Percentiles rank a stretch among this genome's conserved stretches.
phyloP scores from a whole-genome alignment of 331 rosid genomes.

The Cydonia oblonga region DNA sequence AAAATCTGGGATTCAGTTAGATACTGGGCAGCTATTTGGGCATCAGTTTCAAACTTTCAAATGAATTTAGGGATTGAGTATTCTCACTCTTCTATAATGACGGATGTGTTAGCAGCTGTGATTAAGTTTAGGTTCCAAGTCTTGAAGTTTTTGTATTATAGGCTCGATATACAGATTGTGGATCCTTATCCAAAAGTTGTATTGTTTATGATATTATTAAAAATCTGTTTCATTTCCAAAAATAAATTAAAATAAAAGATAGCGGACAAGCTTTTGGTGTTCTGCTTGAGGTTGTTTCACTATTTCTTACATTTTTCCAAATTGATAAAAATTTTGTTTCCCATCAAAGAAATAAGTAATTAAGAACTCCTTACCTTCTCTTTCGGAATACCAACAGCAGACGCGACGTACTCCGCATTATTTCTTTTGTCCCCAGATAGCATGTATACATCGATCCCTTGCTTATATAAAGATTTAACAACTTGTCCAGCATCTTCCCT shows the following conservation, averaged over 20 bases:
- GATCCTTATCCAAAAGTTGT: no score
- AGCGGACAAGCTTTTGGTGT: neutral
- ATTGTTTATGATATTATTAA: no score
- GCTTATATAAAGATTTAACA: constrained; percentile 50
- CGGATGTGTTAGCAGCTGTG: no score
- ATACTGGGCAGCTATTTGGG: no score
- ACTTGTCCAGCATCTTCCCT: constrained; percentile 76
- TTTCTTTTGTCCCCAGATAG: constrained; percentile 90
- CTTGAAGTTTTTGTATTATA: no score
- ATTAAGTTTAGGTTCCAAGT: no score
- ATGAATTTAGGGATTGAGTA: no score
- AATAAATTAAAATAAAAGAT: no score
- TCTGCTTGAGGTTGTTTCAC: neutral
- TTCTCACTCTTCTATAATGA: no score
- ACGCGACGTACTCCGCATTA: constrained; percentile 80
- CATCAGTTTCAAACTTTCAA: no score
- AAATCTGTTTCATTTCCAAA: no score
- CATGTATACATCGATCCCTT: constrained; percentile 69
- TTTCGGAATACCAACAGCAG: constrained; percentile 76
- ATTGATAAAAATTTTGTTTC: neutral
- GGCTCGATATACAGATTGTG: no score
- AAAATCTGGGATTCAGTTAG: neutral
- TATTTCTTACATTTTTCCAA: neutral
- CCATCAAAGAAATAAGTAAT: neutral
- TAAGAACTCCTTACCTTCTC: constrained; percentile 42